phyloP scores from a whole-genome alignment of 2,329 filamentous ascomycete genomes.

The Hypocreales sp. region DNA sequence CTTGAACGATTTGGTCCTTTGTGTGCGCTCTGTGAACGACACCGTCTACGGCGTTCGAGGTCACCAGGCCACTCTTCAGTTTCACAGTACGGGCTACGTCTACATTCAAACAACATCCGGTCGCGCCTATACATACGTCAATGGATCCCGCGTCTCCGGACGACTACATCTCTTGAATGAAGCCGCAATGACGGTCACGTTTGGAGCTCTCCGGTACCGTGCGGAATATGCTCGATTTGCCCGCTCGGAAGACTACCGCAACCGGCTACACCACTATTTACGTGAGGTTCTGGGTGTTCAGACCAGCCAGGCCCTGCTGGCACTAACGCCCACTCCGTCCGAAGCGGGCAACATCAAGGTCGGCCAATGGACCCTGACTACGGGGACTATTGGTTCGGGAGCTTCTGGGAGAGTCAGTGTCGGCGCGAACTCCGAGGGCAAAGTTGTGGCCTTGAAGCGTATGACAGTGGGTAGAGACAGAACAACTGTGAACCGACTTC shows the following conservation, averaged over 20 bases:
- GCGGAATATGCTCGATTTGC: neutral
- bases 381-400: constrained; percentile 1
- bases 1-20: neutral
- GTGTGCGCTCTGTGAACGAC: neutral
- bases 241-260: neutral
- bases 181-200: neutral
- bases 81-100: neutral
- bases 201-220: neutral
- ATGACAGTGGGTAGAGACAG: neutral
- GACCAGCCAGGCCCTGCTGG: neutral
- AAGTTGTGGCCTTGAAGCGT: neutral
- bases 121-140: neutral
- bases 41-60: neutral
- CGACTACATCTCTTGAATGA: neutral
- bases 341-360: neutral
- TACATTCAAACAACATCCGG: neutral
- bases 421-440: neutral
- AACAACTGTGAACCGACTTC: neutral
- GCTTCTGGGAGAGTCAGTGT: neutral
- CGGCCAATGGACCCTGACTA: neutral
- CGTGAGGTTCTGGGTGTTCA: too few species aligned
- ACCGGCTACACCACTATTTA: neutral
- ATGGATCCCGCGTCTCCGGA: neutral
- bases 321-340: neutral
- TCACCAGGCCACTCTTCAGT: neutral